These are phyloP conservation scores for Paraurostyla sp. DNA, from an alignment of 73 alveolate genomes.

Conservation along the genomic window DNA sequence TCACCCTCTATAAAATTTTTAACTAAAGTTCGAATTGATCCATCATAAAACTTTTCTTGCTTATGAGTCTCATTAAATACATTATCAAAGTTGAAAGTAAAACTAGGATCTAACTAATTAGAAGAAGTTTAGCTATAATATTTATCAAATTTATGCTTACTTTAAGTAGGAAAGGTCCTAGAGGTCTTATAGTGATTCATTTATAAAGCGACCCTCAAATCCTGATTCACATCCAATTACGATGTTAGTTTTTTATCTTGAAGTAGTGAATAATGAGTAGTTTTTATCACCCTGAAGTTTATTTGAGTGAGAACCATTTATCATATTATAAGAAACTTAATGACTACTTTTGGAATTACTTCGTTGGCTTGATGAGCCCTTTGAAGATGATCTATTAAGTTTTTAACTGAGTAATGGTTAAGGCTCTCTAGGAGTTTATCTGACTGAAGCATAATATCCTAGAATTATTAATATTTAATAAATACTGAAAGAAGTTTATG, in stretches of 20 bases:
- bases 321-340: neutral
- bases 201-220: neutral
- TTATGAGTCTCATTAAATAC: conserved; percentile 40
- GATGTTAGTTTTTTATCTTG: conserved; percentile 22
- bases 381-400: neutral
- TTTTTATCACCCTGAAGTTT: neutral
- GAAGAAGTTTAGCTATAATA: neutral
- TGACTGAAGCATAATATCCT: neutral
- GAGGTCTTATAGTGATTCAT: conserved; percentile 13
- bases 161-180: conserved; percentile 15
- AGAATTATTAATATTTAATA: neutral
- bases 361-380: neutral
- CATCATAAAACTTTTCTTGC: conserved; percentile 39
- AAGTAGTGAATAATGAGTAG: conserved; percentile 43
- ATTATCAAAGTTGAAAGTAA: conserved; percentile 50
- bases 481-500: neutral
- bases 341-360: neutral
- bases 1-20: conserved; percentile 44
- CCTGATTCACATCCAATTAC: conserved; percentile 25
- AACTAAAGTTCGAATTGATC: neutral
- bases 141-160: neutral
- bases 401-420: too few species aligned
- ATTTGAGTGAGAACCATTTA: too few species aligned
- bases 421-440: too few species aligned
- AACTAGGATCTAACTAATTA: neutral